Base-by-base conservation (phyloP, 2,329 filamentous ascomycete species). In the Paecilomyces variotii region DNA sequence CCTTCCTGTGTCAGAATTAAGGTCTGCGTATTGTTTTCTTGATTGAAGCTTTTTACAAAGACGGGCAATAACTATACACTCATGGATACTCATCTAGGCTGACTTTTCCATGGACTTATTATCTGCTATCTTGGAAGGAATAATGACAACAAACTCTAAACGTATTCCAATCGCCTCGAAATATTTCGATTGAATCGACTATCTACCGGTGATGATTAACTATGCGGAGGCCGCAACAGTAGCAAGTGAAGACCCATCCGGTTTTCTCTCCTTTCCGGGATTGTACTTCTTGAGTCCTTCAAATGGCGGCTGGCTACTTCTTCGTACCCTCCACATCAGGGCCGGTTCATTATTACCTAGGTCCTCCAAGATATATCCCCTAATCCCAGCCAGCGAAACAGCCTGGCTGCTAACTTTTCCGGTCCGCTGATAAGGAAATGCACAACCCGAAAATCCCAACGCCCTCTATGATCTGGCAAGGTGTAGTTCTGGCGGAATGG, bases 401-500 rank as follows among this genome's bases (percentile, higher is more conserved):
- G 58, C 55, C 52, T 28, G 50, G 30, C 30, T 59, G 28, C 28
- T 52, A 56, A 57, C 57, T 60, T 58, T 62, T 59, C 50, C 26
- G 28, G 12, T 54, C 59, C 56, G 26, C 24, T 62, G 24, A 45
- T 45, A 45, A 45, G 39, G 35, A 45, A 45, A 45, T 45, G 39
- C 39, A 45, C 19, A 9, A 45, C 39, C 39, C 39, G n/a, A 45
- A 10, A 45, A 19, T 45, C 39, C 39, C 39, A 45, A 45, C 39
- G 39, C 39, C 39, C n/a, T 45, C 39, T 45, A 45, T 45, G 4
- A 19, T 45, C 39, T 45, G 39, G 39, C 19, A 45, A 45, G 19
- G n/a, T n/a, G n/a, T 45, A 45, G n/a, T 19, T 45, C 39, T 45
- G 39, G n/a, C 7, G 7, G 39, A 19, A 19, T 19, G n/a, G n/a